Evolutionary conservation across 768 basidiomycete species (phyloP).

Genomic region (Suillus subalutaceus): DNA sequence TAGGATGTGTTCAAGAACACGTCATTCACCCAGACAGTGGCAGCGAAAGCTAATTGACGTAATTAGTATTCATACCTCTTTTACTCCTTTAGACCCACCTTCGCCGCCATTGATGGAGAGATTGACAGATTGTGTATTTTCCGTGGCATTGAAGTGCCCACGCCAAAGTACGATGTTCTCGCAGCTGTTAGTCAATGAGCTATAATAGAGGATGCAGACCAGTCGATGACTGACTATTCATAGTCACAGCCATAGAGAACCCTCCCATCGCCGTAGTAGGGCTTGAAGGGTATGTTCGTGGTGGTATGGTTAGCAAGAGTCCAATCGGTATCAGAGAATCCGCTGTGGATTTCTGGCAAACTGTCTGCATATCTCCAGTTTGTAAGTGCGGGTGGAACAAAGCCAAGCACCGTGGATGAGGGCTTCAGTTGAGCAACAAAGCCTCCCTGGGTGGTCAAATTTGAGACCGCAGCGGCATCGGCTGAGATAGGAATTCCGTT

Average conservation of each 20-base stretch:
- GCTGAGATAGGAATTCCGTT: constrained; percentile 57
- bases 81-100: constrained; percentile 42
- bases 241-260: constrained; percentile 89
- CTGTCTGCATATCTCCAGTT: constrained; percentile 80
- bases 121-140: constrained; percentile 63
- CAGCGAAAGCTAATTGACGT: constrained; percentile 62
- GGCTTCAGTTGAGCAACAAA: constrained; percentile 50
- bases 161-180: constrained; percentile 84
- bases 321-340: constrained; percentile 70
- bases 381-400: constrained; percentile 51
- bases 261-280: constrained; percentile 73
- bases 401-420: constrained; percentile 31
- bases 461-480: constrained; percentile 33
- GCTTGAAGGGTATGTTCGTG: constrained; percentile 73
- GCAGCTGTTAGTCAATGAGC: constrained; percentile 50
- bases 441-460: constrained; percentile 41
- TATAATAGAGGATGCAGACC: constrained; percentile 12
- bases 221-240: constrained; percentile 59
- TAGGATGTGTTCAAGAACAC: constrained; percentile 72
- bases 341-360: constrained; percentile 64
- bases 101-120: constrained; percentile 81
- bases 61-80: not conserved
- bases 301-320: constrained; percentile 66
- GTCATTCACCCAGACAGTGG: constrained; percentile 80
- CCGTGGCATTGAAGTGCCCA: constrained; percentile 73